Conservation (phyloP, 495 filamentous ascomycete species). For the Cladorrhinum samala region DNA sequence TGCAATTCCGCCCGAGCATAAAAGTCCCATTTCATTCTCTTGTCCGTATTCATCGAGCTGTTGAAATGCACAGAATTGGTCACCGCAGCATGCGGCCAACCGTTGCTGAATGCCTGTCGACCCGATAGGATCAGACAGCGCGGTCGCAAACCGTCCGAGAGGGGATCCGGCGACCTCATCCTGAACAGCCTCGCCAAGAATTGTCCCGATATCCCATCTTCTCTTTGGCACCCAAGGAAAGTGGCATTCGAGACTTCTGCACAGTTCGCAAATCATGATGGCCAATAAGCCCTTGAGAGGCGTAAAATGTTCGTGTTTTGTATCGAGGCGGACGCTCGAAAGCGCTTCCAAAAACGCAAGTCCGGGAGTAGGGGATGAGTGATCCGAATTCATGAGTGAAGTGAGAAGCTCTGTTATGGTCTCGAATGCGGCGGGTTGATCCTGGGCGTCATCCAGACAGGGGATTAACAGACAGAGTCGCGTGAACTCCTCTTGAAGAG, state of each 20-base stretch:
- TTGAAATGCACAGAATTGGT: conserved; percentile 7
- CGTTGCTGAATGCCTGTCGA: not conserved
- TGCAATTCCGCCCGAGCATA: conserved; percentile 1
- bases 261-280: conserved; percentile 14
- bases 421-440: not conserved
- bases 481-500: conserved; percentile 7
- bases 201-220: conserved; percentile 1
- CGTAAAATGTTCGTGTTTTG: not conserved
- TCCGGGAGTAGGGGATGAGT: not conserved
- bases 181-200: conserved; percentile 5
- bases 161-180: not conserved
- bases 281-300: not conserved
- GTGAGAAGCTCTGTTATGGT: conserved; percentile 3
- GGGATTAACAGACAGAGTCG: conserved; percentile 10
- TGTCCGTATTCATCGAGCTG: not conserved
- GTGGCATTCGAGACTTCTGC: conserved; percentile 6
- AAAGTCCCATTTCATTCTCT: conserved; percentile 10
- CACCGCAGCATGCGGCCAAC: conserved; percentile 5
- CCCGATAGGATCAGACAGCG: not conserved
- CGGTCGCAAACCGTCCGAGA: conserved; percentile 3
- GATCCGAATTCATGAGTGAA: not conserved
- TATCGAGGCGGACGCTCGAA: not conserved
- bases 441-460: not conserved
- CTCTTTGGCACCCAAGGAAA: not conserved
- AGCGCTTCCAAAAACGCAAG: not conserved